A percentile compares a stretch with the other conserved stretches of the same genome.
Conservation (phyloP, 345 rosid species). For the Mangifera indica region DNA sequence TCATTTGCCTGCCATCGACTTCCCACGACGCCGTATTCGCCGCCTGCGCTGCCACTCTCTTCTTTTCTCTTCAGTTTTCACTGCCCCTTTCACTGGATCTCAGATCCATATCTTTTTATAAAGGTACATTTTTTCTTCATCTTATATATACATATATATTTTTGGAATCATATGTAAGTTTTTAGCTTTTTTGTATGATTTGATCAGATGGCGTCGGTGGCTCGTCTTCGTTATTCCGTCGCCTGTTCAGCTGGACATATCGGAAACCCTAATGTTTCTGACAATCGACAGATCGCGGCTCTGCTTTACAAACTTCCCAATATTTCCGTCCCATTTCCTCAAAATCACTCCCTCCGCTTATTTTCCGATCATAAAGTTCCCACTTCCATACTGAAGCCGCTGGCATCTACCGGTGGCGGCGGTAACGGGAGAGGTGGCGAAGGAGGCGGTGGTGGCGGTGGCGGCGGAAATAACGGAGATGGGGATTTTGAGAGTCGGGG, state of each 20-base stretch:
- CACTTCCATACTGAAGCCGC: slow-evolving; percentile 12
- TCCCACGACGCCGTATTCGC: no score
- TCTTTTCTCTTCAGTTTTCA: no score
- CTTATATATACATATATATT: not conserved
- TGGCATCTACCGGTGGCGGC: slow-evolving; percentile 41
- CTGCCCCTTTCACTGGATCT: no score
- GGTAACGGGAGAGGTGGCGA: slow-evolving; percentile 38
- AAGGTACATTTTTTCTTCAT: not conserved
- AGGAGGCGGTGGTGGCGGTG: slow-evolving; percentile 22
- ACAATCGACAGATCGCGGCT: slow-evolving; percentile 20
- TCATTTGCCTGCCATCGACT: no score
- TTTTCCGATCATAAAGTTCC: slow-evolving; percentile 27
- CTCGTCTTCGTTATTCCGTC: slow-evolving; percentile 34
- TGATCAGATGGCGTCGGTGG: slow-evolving; percentile 39
- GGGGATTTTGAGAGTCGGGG: not conserved
- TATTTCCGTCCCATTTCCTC: slow-evolving; percentile 17
- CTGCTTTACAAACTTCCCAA: slow-evolving; percentile 3
- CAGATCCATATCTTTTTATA: no score
- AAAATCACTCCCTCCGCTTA: slow-evolving; percentile 26
- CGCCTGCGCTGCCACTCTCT: no score
- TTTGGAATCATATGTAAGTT: no score
- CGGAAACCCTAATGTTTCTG: slow-evolving; percentile 13
- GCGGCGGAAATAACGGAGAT: slow-evolving; percentile 5
- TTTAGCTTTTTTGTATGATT: not conserved
- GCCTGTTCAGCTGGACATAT: slow-evolving; percentile 2